Evolutionary conservation across 2,329 filamentous ascomycete species (phyloP).

Genomic region (Chaetomium strumarium): DNA sequence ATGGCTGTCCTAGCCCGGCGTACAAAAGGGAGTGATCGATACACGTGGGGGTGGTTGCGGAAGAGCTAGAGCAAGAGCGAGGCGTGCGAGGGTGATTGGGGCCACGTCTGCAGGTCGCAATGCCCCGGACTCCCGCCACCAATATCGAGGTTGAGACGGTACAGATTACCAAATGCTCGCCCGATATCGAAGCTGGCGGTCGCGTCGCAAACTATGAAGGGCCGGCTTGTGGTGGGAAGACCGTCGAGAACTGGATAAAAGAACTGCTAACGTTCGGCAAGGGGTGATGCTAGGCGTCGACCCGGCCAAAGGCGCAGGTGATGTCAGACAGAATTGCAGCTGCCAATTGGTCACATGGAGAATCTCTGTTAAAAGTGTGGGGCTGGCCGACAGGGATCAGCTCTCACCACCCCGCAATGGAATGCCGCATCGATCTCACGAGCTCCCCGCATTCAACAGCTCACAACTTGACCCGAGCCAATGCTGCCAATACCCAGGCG

Average conservation of each 20-base stretch:
- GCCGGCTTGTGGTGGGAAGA: too few relatives aligned
- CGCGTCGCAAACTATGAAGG: not conserved
- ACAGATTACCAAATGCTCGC: not conserved
- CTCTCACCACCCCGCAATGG: too few relatives aligned
- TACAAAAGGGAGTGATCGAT: not conserved
- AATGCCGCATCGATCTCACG: too few relatives aligned
- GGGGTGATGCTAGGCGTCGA: not conserved
- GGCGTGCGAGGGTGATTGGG: conserved; percentile 4
- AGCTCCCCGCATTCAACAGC: too few relatives aligned
- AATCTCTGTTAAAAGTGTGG: not conserved
- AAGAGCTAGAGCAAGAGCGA: not conserved
- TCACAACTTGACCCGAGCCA: too few relatives aligned
- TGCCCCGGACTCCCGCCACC: not conserved
- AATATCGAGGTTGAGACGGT: too few relatives aligned
- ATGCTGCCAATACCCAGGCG: too few relatives aligned
- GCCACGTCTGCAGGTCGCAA: not conserved
- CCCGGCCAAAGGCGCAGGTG: not conserved
- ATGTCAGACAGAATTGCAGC: conserved; percentile 9
- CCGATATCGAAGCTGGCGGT: not conserved
- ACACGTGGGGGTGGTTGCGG: not conserved
- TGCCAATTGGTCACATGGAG: conserved; percentile 2
- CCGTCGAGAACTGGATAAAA: too few relatives aligned
- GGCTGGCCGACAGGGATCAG: not conserved
- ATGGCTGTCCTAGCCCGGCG: not conserved
- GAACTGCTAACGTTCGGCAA: too few relatives aligned